Base-by-base conservation (phyloP, 768 basidiomycete species). In the Naganishia vaughanmartiniae region DNA sequence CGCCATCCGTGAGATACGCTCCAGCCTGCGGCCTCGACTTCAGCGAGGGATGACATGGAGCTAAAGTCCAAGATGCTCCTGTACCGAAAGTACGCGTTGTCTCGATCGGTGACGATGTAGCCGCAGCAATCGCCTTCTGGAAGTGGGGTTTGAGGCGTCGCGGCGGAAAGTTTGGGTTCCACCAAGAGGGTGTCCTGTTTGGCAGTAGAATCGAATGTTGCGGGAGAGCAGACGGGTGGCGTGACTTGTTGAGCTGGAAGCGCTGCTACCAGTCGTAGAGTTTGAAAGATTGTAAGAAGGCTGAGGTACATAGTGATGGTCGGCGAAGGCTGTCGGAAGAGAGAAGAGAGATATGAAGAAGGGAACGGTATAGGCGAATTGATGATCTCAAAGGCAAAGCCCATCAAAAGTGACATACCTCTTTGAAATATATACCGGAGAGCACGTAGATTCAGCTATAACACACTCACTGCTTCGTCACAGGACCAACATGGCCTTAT, bases 71-170 rank as follows among this genome's bases (percentile, higher is more conserved):
- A 9, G 33, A 10, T 19, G 14, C 17, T 17, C 30, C 17, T 34
- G 54, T 55, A 19, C 5, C 34, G 57, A 39, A 34, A 58, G 57
- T 34, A 58, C 4, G 57, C 57, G 24, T 58, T 58, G 57, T 58
- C 15, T 24, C 57, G 31, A 39, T 58, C 34, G 12, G 57, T 58
- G 15, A 58, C 15, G 17, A 39, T 26, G 24, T 58, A 58, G 10
- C 57, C 57, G 34, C 57, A 58, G 34, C 57, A 58, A n/a, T 24
- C 34, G 9, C 19, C 57, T n/a, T 51, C 48, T 4, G 48, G 24
- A n/a, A n/a, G 21, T 51, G 48, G 19, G 12, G 48, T 26, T 51
- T 51, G 3, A 12, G 48, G 1, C 24, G 19, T 4, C 21, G 48
- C n/a, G 12, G 21, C 19, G 12, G 48, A 51, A 51, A 51, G 48